Evolutionary conservation across 176 grass and related monocot species (phyloP), one percentile per base, ranked within the genome.

Genomic region (Oryza australiensis): DNA sequence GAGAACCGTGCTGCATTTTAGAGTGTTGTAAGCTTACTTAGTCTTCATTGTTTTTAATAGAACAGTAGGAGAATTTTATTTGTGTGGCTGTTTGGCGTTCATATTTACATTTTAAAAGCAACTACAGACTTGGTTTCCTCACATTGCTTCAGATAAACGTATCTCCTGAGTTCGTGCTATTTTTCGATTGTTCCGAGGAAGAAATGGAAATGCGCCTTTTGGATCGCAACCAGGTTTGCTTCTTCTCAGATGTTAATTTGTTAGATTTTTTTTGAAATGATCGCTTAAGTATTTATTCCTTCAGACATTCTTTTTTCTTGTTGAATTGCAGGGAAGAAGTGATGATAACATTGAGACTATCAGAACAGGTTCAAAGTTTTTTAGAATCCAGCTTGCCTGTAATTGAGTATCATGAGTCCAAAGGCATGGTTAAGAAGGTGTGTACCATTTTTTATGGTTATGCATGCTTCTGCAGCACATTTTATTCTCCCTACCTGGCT

Each of bases 261-360:
- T 20, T 77, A 7, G 63, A 28, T 74, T 32, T 2, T 65, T 71
- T 73, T 27, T 85, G 35, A 66, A 26, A 41, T 7, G 8, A 24
- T 72, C 26, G 43, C 41, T 62, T 62, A 6, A 20, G 16, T 53
- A 53, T 20, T 53, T 26, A 48, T 77, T 53, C 45, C 14, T 46
- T 80, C 68, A 68, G 18, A 72, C 33, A 64, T 42, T 66, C 28
- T 64, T 84, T 66, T 84, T 78, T 76, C 64, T 80, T 86, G 15
- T 70, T 70, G 33, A 70, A 60, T 83, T 62, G 62, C 75, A 92
- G 90, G 90, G 90, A 71, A 86, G 90, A 81, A 75, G 53, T 83
- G 87, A 92, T 80, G 90, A 89, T 80, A 92, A 89, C 81, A 86
- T 92, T 86, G 90, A 92, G 64, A 92, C 90, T 29, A 92, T 92